These are phyloP conservation scores for Phytophthora pini DNA, from an alignment of 352 stramenopile genomes.

Conservation along the genomic window DNA sequence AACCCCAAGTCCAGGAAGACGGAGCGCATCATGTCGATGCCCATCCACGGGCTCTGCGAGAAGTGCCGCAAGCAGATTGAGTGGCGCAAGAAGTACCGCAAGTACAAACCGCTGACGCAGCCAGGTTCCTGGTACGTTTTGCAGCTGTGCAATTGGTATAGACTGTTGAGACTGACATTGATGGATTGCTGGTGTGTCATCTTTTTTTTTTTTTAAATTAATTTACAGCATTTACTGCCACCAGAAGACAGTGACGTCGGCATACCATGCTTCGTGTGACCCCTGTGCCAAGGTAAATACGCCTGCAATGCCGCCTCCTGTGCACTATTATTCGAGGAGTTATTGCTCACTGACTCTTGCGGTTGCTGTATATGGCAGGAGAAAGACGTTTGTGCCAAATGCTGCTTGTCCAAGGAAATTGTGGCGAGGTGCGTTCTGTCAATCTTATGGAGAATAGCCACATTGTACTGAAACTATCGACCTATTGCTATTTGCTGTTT, in stretches of 20 bases:
- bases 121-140: constrained; percentile 86
- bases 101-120: constrained; percentile 97
- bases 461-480: no score
- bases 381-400: constrained; percentile 91
- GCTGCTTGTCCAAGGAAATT: constrained; percentile 80
- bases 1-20: constrained; percentile 99
- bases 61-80: constrained; percentile 97
- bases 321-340: not conserved
- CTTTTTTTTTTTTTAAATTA: constrained; percentile 6
- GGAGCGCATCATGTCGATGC: constrained; percentile 90
- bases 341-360: constrained; percentile 6
- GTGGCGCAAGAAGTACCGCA: constrained; percentile 99
- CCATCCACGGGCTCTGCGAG: constrained; percentile 93
- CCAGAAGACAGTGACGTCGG: constrained; percentile 91
- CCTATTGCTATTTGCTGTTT: not conserved
- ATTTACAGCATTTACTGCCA: constrained; percentile 89
- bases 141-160: constrained; percentile 7
- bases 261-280: constrained; percentile 95
- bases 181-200: not conserved
- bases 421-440: constrained; percentile 50
- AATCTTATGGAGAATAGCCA: no score
- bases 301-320: not conserved
- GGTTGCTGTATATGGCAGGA: constrained; percentile 33
- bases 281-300: constrained; percentile 80
- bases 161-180: constrained; percentile 1